Evolutionary conservation across 352 stramenopile genomes (phyloP).

Genomic region (Globisporangium recalcitrans): DNA sequence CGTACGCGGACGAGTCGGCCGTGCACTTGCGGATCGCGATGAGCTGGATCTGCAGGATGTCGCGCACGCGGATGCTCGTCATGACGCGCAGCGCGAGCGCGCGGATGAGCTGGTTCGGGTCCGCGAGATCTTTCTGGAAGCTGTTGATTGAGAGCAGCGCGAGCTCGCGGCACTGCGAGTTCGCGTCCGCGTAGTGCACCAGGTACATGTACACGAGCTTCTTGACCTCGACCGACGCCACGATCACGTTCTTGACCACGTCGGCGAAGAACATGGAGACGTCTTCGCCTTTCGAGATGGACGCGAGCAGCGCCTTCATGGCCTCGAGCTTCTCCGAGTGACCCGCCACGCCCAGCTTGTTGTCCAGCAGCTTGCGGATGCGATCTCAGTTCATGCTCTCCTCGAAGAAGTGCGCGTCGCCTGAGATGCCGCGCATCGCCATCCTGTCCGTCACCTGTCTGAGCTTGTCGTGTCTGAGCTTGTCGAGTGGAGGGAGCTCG

Average conservation of each 20-base stretch:
- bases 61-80: slow-evolving; percentile 95
- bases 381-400: slow-evolving; percentile 92
- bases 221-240: slow-evolving; percentile 96
- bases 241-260: slow-evolving; percentile 94
- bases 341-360: slow-evolving; percentile 82
- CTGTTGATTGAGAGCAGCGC: slow-evolving; percentile 97
- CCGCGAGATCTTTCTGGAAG: slow-evolving; percentile 97
- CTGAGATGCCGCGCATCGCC: slow-evolving; percentile 71
- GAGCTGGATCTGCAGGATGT: slow-evolving; percentile 99
- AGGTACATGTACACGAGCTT: slow-evolving; percentile 99
- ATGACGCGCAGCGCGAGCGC: slow-evolving; percentile 94
- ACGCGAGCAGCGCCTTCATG: slow-evolving; percentile 98
- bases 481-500: too few species aligned
- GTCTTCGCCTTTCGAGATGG: slow-evolving; percentile 96
- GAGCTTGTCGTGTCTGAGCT: too few species aligned
- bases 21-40: slow-evolving; percentile 92
- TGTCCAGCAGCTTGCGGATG: slow-evolving; percentile 85
- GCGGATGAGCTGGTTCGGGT: slow-evolving; percentile 92
- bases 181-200: slow-evolving; percentile 96
- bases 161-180: slow-evolving; percentile 94
- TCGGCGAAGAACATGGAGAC: slow-evolving; percentile 97
- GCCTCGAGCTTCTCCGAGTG: slow-evolving; percentile 91
- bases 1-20: slow-evolving; percentile 93
- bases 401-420: slow-evolving; percentile 97
- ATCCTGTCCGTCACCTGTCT: slow-evolving; percentile 5